phyloP scores from a whole-genome alignment of 805 yeast species.

The Suhomyces sp. region DNA sequence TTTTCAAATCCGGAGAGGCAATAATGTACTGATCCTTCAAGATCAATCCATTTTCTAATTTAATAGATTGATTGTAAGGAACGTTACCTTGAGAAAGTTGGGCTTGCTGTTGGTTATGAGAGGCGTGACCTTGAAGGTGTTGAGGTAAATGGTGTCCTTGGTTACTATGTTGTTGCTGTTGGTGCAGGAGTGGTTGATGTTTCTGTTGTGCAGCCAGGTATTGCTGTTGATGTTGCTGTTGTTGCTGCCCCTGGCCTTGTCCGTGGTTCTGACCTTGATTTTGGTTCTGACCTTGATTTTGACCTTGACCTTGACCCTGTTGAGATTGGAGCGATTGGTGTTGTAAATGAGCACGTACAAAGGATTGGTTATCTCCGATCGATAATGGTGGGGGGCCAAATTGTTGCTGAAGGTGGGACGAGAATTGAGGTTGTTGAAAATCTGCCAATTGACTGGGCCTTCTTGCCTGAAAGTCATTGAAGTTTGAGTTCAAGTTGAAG shows the following conservation, averaged over 20 bases:
- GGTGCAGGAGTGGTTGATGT: constrained; percentile 14
- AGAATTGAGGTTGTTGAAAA: constrained; percentile 15
- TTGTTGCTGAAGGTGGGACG: constrained; percentile 10
- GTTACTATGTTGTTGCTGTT: constrained; percentile 10
- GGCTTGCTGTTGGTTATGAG: constrained; percentile 5
- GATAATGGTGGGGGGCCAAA: constrained; percentile 7
- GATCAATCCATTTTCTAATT: constrained; percentile 63
- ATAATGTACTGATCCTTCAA: constrained; percentile 55
- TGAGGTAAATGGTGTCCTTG: constrained; percentile 1
- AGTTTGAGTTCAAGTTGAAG: constrained; percentile 33
- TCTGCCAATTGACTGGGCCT: constrained; percentile 45
- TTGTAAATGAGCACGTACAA: constrained; percentile 14
- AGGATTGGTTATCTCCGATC: constrained; percentile 8
- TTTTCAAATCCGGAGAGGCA: constrained; percentile 57
- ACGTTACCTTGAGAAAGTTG: constrained; percentile 1
- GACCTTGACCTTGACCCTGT: no score
- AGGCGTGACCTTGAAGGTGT: neutral
- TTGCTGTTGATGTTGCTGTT: constrained; percentile 6
- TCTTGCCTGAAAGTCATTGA: constrained; percentile 40
- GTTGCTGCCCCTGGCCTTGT: constrained; percentile 9
- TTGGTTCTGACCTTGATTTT: constrained; percentile 2
- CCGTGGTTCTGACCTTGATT: constrained; percentile 9
- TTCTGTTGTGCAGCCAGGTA: constrained; percentile 7
- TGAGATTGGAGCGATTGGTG: no score
- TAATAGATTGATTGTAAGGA: constrained; percentile 20